Evolutionary conservation across 306 rosid genomes (phyloP).

Genomic region (Vigna hirtella): DNA sequence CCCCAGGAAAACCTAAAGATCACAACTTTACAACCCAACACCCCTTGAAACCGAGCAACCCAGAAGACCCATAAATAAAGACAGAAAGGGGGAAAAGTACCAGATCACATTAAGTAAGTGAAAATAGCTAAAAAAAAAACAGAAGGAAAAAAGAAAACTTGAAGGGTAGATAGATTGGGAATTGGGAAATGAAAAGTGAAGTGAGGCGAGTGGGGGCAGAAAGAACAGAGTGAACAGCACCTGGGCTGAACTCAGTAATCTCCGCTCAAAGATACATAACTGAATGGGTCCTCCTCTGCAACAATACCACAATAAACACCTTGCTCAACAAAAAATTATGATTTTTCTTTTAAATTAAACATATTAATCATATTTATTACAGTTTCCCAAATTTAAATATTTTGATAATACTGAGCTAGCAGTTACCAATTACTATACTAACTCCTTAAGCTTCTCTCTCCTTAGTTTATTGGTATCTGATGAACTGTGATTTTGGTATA

Average conservation of each 20-base stretch:
- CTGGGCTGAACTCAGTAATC: conserved; percentile 63
- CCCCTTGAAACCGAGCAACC: conserved; percentile 29
- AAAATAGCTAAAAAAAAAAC: neutral
- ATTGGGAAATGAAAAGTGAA: conserved; percentile 19
- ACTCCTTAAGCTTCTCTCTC: conserved; percentile 46
- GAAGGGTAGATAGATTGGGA: conserved; percentile 51
- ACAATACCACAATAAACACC: conserved; percentile 47
- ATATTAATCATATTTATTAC: neutral
- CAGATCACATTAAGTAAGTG: conserved; percentile 60
- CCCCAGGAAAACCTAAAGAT: conserved; percentile 46
- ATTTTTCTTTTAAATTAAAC: neutral
- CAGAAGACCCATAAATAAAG: conserved; percentile 31
- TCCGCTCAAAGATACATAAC: conserved; percentile 54
- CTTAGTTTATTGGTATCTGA: neutral
- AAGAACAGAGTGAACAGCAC: conserved; percentile 39
- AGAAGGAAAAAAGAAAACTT: neutral
- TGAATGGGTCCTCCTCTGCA: conserved; percentile 58
- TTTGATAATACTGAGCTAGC: neutral
- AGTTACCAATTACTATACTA: neutral
- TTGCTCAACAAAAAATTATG: conserved; percentile 40
- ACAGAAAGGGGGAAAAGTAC: conserved; percentile 35
- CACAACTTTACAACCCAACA: conserved; percentile 37
- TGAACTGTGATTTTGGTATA: neutral
- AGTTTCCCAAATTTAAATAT: neutral
- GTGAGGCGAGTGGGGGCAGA: conserved; percentile 24